A percentile compares a stretch with the other conserved stretches of the same genome.
Evolutionary conservation across 768 basidiomycete genomes (phyloP).

Genomic region (Pisolithus orientalis): DNA sequence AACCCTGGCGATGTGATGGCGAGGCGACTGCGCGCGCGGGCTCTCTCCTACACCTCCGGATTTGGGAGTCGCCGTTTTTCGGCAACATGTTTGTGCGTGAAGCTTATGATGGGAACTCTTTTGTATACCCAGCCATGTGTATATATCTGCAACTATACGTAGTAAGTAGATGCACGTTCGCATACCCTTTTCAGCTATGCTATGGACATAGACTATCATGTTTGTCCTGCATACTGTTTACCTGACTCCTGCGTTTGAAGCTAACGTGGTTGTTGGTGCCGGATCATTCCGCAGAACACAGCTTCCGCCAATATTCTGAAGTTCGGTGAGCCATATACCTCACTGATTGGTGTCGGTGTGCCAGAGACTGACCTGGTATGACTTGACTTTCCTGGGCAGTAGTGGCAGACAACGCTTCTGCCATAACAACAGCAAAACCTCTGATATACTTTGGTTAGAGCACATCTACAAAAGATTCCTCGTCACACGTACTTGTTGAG

Average conservation of each 20-base stretch:
- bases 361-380: conserved; percentile 7
- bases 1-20: conserved; percentile 8
- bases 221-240: no score
- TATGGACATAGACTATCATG: no score
- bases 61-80: no score
- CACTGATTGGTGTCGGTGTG: not conserved
- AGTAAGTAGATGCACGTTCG: no score
- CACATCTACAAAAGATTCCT: not conserved
- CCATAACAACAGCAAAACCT: conserved; percentile 16
- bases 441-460: conserved; percentile 29
- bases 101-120: no score
- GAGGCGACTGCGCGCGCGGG: not conserved
- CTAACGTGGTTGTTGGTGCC: no score
- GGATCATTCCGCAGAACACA: conserved; percentile 2
- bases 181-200: no score
- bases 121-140: no score
- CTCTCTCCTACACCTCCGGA: not conserved
- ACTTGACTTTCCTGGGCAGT: conserved; percentile 3
- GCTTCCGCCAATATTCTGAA: conserved; percentile 10
- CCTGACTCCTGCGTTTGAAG: no score
- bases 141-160: no score
- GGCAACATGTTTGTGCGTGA: no score
- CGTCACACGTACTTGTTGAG: conserved; percentile 10
- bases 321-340: not conserved
- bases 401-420: conserved; percentile 7